phyloP scores from a whole-genome alignment of 148 eudicot genomes.

The Pharnaceum exiguum region DNA sequence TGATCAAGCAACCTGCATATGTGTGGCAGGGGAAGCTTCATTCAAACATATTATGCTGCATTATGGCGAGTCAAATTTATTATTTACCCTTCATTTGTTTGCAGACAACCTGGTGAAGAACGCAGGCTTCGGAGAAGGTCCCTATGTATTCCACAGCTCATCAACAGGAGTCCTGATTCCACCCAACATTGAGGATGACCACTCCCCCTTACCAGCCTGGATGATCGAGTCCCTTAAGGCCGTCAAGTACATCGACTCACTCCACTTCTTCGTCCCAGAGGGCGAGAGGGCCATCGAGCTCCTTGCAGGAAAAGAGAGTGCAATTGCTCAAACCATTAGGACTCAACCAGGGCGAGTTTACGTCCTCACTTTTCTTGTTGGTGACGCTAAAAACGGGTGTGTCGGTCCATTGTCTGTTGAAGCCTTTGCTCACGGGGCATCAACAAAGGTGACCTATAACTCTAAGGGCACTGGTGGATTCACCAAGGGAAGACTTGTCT shows the following conservation, averaged over 20 bases:
- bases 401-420: constrained; percentile 37
- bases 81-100: not conserved
- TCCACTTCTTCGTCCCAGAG: constrained; percentile 32
- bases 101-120: constrained; percentile 45
- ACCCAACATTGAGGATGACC: constrained; percentile 38
- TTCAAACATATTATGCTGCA: too few relatives aligned
- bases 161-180: constrained; percentile 43
- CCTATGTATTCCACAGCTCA: constrained; percentile 35
- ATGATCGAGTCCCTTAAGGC: constrained; percentile 46
- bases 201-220: constrained; percentile 51
- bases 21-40: not conserved
- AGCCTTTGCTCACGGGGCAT: constrained; percentile 31
- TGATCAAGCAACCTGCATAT: constrained; percentile 1
- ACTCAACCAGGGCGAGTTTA: constrained; percentile 28
- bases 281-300: constrained; percentile 44
- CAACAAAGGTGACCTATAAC: constrained; percentile 22
- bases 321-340: constrained; percentile 33
- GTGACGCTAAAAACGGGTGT: constrained; percentile 38
- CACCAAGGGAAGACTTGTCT: not conserved
- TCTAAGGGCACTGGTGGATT: constrained; percentile 35
- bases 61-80: too few relatives aligned
- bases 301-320: constrained; percentile 45
- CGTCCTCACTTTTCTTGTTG: constrained; percentile 31
- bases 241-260: constrained; percentile 37
- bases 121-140: constrained; percentile 50